Base-by-base conservation (phyloP, 1,284 basidiomycete genomes). In the Sanghuangporus weigelae region DNA sequence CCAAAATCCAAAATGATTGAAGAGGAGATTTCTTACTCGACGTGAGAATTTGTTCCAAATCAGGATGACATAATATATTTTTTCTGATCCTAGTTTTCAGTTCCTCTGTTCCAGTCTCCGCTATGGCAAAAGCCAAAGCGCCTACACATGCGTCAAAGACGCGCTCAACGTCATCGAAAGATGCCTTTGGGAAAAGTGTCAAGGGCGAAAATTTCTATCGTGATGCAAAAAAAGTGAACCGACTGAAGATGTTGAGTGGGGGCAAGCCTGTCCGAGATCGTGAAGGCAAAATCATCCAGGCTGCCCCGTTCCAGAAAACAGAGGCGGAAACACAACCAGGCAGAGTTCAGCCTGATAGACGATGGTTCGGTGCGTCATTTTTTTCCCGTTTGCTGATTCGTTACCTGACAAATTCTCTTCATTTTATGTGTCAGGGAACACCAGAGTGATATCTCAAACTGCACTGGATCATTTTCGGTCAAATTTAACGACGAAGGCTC, bases 381-480 rank as follows among this genome's bases (percentile, higher is more conserved):
- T 19, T 19, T 19, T 48, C 44, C 50, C 57, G 50, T 48, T 39
- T 44, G 3, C 31, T 51, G 16, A 19, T 50, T 35, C 35, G 40
- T 11, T 51, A 21, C 59, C 59, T 64, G 46, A 63, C 49, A 42
- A 40, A 65, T 60, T 53, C 35, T 2, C 31, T 14, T 46, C 2
- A 46, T 35, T 55, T 60, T 57, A 62, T 16, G 62, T 44, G 54
- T 39, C 67, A 95, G 93, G 96, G 55, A 99, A 99, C 78, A 99
- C 97, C 11, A 84, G 97, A 72, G 96, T 98, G 59, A 98, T 99
- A 73, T 95, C 93, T n/a, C 95, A 98, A 73, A 91, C 85, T 46
- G 95, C 95, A 7, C 77, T 98, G 71, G 95, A 98, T 72, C 95
- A 96, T 75, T 97, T 98, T 78, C 81, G 95, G 59, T 93, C 92